These are phyloP conservation scores for Dispira parvispora DNA, from an alignment of 192 early-diverging fungal species.

Conservation along the genomic window DNA sequence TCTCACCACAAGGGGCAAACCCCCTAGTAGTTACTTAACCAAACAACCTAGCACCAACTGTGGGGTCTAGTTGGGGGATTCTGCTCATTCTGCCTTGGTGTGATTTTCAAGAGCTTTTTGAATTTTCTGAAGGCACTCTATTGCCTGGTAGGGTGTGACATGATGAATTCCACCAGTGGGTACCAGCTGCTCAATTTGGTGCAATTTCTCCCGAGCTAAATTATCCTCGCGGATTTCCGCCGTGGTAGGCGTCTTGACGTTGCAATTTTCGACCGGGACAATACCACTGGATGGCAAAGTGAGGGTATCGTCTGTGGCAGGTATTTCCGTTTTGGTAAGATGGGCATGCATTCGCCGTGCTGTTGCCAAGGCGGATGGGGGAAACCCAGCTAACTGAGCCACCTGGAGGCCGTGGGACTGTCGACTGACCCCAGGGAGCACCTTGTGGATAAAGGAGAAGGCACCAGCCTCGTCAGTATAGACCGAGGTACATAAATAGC, in stretches of 20 bases:
- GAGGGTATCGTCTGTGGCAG: not conserved
- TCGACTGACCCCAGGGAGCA: slow-evolving; percentile 44
- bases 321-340: not conserved
- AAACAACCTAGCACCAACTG: too few relatives aligned
- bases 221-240: not conserved
- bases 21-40: too few relatives aligned
- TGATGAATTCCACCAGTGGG: not conserved
- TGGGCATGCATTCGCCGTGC: slow-evolving; percentile 15
- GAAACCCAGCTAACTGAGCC: slow-evolving; percentile 49
- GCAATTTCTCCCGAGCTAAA: not conserved
- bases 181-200: not conserved
- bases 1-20: too few relatives aligned
- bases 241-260: not conserved
- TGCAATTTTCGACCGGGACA: not conserved
- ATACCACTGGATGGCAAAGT: not conserved
- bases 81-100: too few relatives aligned
- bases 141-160: too few relatives aligned
- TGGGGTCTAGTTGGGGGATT: too few relatives aligned
- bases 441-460: slow-evolving; percentile 42
- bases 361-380: slow-evolving; percentile 23
- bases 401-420: slow-evolving; percentile 56
- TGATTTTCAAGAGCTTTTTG: too few relatives aligned
- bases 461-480: slow-evolving; percentile 21
- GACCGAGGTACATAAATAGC: slow-evolving; percentile 18
- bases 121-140: too few relatives aligned